A percentile compares a stretch with the other conserved stretches of the same genome.
These are phyloP conservation scores for Purpureocillium lavendulum DNA, from an alignment of 2,329 filamentous ascomycete species.

Conservation along the genomic window DNA sequence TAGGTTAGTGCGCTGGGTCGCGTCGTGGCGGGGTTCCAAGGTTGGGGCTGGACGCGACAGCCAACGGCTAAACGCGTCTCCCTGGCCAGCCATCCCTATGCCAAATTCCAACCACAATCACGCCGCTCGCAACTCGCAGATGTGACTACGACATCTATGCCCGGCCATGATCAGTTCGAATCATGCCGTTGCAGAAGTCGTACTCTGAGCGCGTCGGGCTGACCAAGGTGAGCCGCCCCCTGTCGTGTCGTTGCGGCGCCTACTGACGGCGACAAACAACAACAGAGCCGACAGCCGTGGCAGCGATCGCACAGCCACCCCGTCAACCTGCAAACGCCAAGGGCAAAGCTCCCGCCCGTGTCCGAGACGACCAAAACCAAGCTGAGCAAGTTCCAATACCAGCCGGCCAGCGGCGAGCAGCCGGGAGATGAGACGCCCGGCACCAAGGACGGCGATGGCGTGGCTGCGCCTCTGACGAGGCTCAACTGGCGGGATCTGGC, in stretches of 20 bases:
- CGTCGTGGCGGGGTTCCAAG: not conserved
- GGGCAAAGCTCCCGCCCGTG: conserved; percentile 34
- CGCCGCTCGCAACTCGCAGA: not conserved
- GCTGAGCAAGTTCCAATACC: conserved; percentile 46
- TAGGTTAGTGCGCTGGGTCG: not conserved
- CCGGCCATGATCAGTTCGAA: conserved; percentile 8
- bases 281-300: conserved; percentile 37
- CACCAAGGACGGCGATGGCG: conserved; percentile 13
- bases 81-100: not conserved
- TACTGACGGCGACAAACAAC: conserved; percentile 4
- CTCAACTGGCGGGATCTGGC: conserved; percentile 52
- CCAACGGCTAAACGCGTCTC: not conserved
- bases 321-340: conserved; percentile 24
- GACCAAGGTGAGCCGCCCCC: conserved; percentile 19
- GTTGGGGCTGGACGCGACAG: too few species aligned
- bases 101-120: not conserved
- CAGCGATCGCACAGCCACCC: conserved; percentile 46
- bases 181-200: conserved; percentile 33
- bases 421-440: conserved; percentile 6
- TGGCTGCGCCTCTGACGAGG: conserved; percentile 39
- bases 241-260: conserved; percentile 6
- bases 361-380: conserved; percentile 54
- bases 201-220: conserved; percentile 26
- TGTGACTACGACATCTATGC: conserved; percentile 9
- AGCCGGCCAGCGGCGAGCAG: conserved; percentile 13